Percentiles rank a stretch among this genome's conserved stretches.
phyloP scores from a whole-genome alignment of 805 yeast genomes.

The Starmerella riodocensis region DNA sequence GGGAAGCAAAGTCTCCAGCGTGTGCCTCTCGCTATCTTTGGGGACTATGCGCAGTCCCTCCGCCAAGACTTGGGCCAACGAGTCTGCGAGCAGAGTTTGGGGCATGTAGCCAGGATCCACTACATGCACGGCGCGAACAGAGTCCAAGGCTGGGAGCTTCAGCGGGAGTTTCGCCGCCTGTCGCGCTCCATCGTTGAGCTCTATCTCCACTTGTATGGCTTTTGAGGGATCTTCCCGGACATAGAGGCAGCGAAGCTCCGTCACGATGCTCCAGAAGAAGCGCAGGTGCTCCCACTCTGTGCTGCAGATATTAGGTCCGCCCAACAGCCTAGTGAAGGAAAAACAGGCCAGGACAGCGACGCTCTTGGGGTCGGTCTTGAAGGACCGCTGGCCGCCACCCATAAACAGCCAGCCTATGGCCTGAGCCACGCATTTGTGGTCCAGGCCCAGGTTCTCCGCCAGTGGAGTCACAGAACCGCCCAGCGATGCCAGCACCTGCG shows the following conservation, averaged over 20 bases:
- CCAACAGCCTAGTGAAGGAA: conserved; percentile 28
- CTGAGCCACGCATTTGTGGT: conserved; percentile 62
- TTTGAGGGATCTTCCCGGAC: conserved; percentile 55
- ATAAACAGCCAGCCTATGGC: conserved; percentile 78
- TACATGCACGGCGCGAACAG: conserved; percentile 1
- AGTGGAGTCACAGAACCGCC: background rate
- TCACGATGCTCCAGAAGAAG: conserved; percentile 81
- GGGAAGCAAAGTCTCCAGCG: conserved; percentile 3
- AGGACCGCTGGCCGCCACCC: conserved; percentile 86
- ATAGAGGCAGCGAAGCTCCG: conserved; percentile 68
- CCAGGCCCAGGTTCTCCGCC: conserved; percentile 40
- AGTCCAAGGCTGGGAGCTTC: conserved; percentile 10
- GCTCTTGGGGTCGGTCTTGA: conserved; percentile 48
- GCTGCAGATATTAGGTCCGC: conserved; percentile 20
- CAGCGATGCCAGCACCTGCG: conserved; percentile 8
- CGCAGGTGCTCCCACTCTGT: conserved; percentile 66
- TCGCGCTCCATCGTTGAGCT: background rate
- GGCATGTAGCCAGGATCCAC: conserved; percentile 7
- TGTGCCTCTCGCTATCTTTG: conserved; percentile 1
- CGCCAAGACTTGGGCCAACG: background rate
- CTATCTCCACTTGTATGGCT: conserved; percentile 36
- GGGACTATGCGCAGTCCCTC: conserved; percentile 2
- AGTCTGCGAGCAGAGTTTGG: background rate
- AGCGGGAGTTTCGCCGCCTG: conserved; percentile 1
- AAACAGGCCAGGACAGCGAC: conserved; percentile 51